Base-by-base conservation (phyloP, 768 basidiomycete genomes). In the Nevesoporus exiguus region DNA sequence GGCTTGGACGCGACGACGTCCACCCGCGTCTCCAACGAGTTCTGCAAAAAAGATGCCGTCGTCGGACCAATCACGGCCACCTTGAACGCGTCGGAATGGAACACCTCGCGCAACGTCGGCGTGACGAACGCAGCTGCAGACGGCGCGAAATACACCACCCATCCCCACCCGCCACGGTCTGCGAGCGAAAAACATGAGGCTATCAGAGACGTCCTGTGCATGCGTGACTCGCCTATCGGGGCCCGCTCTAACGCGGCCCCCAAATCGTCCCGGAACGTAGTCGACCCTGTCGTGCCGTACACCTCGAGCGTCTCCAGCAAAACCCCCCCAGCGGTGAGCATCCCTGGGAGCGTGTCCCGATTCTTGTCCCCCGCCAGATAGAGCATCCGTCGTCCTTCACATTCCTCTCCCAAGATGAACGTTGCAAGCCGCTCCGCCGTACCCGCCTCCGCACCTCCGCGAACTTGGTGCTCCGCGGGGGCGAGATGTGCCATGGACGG, bases 351-450 rank as follows among this genome's bases (percentile, higher is more conserved):
- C 0, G 81, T 85, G 57, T 91, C 88, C 17, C 82, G 76, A 54
- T 90, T 92, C 75, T 93, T 95, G 77, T 94, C 93, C 21, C 92
- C 92, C 11, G 84, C 90, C 9, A 96, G 77, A 65, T 91, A 93
- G 7, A 94, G 67, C 45, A 94, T 64, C 24, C 51, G 60, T 31
- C 31, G 58, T 5, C 31, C 57, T 6, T 43, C 24, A 11, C 55
- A 34, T 0, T 68, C 47, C 47, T 79, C 75, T 0, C 57, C 43
- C 42, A 86, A 61, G 56, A 93, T 88, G 62, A 82, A 88, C 15
- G 67, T 71, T 1, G 82, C 88, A 13, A 92, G 81, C 34, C 76
- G 73, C 61, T 84, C 84, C n/a, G 81, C 81, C 15, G 78, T 88
- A 5, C 92, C 93, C 3, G 83, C 74, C 8, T 80, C 74, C 2